These are phyloP conservation scores for Singerocomus inundabilis DNA, from an alignment of 1,284 basidiomycete species.

Conservation along the genomic window DNA sequence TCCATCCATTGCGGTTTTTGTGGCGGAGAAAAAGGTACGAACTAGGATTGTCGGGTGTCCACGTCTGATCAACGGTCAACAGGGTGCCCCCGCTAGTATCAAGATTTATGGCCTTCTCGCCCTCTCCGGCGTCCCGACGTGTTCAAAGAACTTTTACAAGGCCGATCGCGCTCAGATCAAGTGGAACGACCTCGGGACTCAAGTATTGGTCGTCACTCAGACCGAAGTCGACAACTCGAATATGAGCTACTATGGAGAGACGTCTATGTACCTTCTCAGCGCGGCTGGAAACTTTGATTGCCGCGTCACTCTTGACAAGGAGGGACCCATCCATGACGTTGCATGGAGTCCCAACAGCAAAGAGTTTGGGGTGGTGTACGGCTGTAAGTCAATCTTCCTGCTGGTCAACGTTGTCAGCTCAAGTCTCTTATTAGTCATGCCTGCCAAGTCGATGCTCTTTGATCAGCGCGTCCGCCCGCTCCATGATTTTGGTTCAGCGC, in stretches of 20 bases:
- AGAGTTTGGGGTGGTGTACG: conserved; percentile 95
- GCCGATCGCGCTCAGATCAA: conserved; percentile 93
- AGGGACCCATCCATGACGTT: conserved; percentile 97
- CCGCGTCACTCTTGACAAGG: conserved; percentile 90
- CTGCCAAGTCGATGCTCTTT: conserved; percentile 89
- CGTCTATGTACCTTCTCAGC: conserved; percentile 89
- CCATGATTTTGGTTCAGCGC: conserved; percentile 88
- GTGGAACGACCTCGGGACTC: conserved; percentile 92
- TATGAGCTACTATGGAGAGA: conserved; percentile 98
- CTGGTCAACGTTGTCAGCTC: neutral
- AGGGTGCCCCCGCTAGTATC: conserved; percentile 91
- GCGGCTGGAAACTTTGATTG: conserved; percentile 97
- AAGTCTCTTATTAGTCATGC: conserved; percentile 68
- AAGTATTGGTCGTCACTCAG: conserved; percentile 87
- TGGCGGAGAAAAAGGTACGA: conserved; percentile 87
- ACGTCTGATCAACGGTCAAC: conserved; percentile 4
- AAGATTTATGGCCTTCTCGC: conserved; percentile 80
- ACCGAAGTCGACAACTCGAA: conserved; percentile 97
- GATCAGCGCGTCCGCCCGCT: conserved; percentile 87
- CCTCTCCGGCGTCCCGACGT: conserved; percentile 56
- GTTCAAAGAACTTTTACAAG: conserved; percentile 93
- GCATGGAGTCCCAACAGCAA: conserved; percentile 97
- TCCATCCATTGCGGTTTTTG: conserved; percentile 85
- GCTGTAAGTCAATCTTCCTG: conserved; percentile 62
- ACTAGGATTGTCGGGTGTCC: neutral